phyloP scores from a whole-genome alignment of 176 grass and related monocot genomes.

The Phyllostachys edulis region DNA sequence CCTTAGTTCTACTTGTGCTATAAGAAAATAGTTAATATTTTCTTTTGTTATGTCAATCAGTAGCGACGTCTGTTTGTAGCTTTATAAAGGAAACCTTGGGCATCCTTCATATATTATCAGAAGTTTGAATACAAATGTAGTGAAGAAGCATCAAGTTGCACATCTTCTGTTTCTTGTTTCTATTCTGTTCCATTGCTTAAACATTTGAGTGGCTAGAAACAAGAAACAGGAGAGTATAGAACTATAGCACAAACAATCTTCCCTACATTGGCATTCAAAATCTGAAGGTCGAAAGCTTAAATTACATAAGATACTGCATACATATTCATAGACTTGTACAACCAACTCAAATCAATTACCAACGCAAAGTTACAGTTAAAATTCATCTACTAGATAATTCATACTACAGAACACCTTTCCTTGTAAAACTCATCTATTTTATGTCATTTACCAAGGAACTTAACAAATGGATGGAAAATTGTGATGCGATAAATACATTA shows the following conservation, averaged over 20 bases:
- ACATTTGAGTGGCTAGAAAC: neutral
- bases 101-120: neutral
- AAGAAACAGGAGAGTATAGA: neutral
- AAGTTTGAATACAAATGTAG: neutral
- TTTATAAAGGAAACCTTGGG: neutral
- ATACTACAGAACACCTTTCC: neutral
- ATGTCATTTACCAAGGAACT: slow-evolving; percentile 6
- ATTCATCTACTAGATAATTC: neutral
- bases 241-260: neutral
- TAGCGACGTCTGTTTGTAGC: neutral
- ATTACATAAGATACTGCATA: neutral
- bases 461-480: neutral
- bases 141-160: neutral
- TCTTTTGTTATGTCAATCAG: neutral
- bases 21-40: neutral
- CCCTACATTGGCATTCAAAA: neutral
- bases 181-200: neutral
- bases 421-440: neutral
- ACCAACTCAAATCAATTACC: neutral
- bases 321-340: neutral
- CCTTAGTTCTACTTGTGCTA: neutral
- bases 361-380: neutral
- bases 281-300: neutral
- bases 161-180: neutral
- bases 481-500: neutral